These are phyloP conservation scores for Akanthomyces uredinophilus DNA, from an alignment of 2,329 filamentous ascomycete species.

Conservation along the genomic window DNA sequence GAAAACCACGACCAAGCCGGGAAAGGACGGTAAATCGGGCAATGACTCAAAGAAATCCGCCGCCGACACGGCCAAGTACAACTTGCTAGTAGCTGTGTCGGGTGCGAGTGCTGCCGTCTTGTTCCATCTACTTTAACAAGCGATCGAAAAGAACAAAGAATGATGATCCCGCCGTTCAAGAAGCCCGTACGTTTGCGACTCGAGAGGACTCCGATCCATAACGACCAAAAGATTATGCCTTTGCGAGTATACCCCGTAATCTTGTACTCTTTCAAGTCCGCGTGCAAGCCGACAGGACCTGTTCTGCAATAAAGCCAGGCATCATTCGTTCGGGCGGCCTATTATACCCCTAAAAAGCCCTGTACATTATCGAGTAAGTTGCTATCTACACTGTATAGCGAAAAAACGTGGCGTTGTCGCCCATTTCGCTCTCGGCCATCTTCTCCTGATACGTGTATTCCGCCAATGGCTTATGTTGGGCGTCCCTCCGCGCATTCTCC, in stretches of 20 bases:
- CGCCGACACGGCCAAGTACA: background rate
- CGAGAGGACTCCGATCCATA: background rate
- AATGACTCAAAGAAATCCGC: slow-evolving; percentile 2
- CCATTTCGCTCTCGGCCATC: slow-evolving; percentile 45
- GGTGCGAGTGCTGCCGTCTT: slow-evolving; percentile 3
- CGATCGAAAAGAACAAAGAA: slow-evolving; percentile 8
- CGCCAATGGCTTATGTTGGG: slow-evolving; percentile 39
- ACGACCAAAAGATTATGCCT: background rate
- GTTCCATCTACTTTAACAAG: slow-evolving; percentile 10
- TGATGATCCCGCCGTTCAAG: background rate
- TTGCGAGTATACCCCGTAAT: slow-evolving; percentile 5
- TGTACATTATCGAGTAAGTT: background rate
- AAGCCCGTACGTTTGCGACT: slow-evolving; percentile 4
- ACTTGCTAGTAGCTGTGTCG: slow-evolving; percentile 4
- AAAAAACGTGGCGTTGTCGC: slow-evolving; percentile 53
- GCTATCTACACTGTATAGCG: slow-evolving; percentile 43
- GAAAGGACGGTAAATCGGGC: background rate
- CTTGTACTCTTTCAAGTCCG: background rate
- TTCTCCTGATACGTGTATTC: slow-evolving; percentile 52
- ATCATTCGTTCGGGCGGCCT: background rate
- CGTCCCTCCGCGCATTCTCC: slow-evolving; percentile 52
- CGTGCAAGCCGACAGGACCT: background rate
- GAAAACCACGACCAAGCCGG: background rate
- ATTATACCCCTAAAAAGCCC: background rate
- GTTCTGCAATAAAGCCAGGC: background rate